Base-by-base conservation (phyloP, 2,329 filamentous ascomycete genomes). In the Daldinia eschscholtzii region DNA sequence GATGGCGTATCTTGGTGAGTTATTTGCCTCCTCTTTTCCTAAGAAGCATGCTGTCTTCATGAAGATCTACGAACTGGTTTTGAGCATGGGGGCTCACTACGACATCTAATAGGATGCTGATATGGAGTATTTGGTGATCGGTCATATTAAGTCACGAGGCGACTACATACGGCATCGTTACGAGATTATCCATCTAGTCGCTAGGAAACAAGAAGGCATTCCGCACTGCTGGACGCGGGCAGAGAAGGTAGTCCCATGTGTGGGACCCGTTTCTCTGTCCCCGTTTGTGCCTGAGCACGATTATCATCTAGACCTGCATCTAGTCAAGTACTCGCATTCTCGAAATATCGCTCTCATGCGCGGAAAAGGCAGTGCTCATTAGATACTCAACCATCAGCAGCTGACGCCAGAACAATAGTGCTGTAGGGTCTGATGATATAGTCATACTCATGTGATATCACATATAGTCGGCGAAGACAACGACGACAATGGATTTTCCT, bases 41-140 rank as follows among this genome's bases (percentile, higher is more conserved):
- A 52, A 33, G 26, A 52, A 33, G 26, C 28, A 9, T 15, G 44
- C 1, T 15, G 26, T n/a, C 23, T 3, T 35, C 13, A 15, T 28
- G 12, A 20, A 7, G 44, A 48, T 50, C 26, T 50, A 52, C 46
- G 9, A 18, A 12, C 5, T 52, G 4, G 1, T 15, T 28, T 12
- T 7, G 15, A 28, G 13, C 13, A 33, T 15, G n/a, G 9, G 1
- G 46, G 26, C 15, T 52, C 33, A 6, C 46, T 33, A 52, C n/a
- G 26, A 52, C 18, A 10, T 18, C 7, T 18, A 13, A 52, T 18
- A 6, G 6, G 26, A 18, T 28, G 26, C 15, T 52, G 26, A 12
- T 6, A n/a, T 48, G 44, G 44, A 15, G 46, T n/a, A 52, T 52
- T 52, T 52, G 46, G 46, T 18, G 46, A 33, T 52, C 46, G 28